phyloP scores from a whole-genome alignment of 108 stramenopile species.

The Craspedostauros australis region DNA sequence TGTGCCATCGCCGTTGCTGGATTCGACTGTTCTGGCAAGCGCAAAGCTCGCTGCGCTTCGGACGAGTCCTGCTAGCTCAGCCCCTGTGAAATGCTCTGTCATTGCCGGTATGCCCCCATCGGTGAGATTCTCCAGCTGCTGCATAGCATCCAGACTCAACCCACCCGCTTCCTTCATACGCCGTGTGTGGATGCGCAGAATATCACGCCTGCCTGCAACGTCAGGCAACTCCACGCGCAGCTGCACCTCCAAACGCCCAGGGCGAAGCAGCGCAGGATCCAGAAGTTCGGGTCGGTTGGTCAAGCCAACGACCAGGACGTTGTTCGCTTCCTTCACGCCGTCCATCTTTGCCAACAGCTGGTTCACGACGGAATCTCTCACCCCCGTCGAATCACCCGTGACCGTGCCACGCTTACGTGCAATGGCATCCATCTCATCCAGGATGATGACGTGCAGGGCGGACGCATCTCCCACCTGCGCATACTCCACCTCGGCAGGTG shows the following conservation, averaged over 20 bases:
- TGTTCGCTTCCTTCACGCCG: constrained; percentile 65
- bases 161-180: constrained; percentile 77
- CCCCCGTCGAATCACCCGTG: constrained; percentile 58
- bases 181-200: constrained; percentile 82
- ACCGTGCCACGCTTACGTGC: constrained; percentile 71
- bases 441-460: constrained; percentile 77
- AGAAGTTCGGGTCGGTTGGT: constrained; percentile 86
- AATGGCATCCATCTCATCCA: constrained; percentile 90
- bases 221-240: constrained; percentile 76
- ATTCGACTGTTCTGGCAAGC: constrained; percentile 49
- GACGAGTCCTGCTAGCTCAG: constrained; percentile 84
- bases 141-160: constrained; percentile 37
- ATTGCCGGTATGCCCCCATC: constrained; percentile 52
- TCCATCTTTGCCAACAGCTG: constrained; percentile 91
- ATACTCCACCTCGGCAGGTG: constrained; percentile 63
- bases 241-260: constrained; percentile 88
- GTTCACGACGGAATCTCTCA: constrained; percentile 85
- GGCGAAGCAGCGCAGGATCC: constrained; percentile 75
- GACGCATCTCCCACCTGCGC: constrained; percentile 54
- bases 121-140: constrained; percentile 50
- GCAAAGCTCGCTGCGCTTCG: constrained; percentile 84
- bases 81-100: constrained; percentile 83
- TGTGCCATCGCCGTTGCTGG: constrained; percentile 20
- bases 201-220: constrained; percentile 59
- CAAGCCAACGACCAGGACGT: constrained; percentile 77